Evolutionary conservation across 1,284 basidiomycete genomes (phyloP).

Genomic region (Leccinum olivaceoglutinosum): DNA sequence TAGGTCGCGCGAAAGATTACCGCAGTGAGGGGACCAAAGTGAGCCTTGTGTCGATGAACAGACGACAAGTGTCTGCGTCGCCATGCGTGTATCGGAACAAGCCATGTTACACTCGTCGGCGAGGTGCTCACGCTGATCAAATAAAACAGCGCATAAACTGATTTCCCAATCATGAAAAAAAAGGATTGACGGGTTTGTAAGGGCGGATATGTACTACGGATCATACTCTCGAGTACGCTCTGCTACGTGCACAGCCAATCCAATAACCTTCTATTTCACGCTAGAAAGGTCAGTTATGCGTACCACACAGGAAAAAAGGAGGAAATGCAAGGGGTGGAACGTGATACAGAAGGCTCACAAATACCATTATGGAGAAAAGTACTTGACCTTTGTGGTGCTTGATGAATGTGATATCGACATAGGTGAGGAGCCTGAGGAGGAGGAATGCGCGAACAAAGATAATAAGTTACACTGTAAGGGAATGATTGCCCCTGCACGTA

Average conservation of each 20-base stretch:
- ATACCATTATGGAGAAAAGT: constrained; percentile 14
- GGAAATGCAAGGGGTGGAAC: constrained; percentile 4
- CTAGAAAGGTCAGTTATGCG: constrained; percentile 27
- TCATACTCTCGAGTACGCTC: constrained; percentile 8
- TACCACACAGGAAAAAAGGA: constrained; percentile 3
- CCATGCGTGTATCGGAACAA: constrained; percentile 41
- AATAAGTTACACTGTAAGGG: constrained; percentile 29
- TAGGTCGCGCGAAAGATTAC: constrained; percentile 33
- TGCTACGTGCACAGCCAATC: constrained; percentile 2
- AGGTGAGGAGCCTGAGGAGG: background rate
- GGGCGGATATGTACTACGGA: constrained; percentile 2
- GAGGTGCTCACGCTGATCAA: constrained; percentile 4
- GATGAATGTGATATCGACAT: constrained; percentile 6
- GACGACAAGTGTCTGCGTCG: constrained; percentile 60
- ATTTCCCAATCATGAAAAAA: background rate
- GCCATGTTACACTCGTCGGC: background rate
- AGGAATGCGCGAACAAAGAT: constrained; percentile 10
- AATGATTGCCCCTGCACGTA: constrained; percentile 2
- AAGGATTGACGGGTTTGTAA: constrained; percentile 2
- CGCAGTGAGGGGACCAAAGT: constrained; percentile 76
- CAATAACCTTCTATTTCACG: constrained; percentile 6
- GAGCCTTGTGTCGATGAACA: constrained; percentile 65
- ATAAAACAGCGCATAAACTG: background rate
- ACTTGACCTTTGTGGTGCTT: constrained; percentile 28
- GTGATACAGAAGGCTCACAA: constrained; percentile 1